Percentiles rank a stretch among this genome's conserved stretches.
These are phyloP conservation scores for Chlorella ohadii DNA, from an alignment of 139 green algal species.

Conservation along the genomic window DNA sequence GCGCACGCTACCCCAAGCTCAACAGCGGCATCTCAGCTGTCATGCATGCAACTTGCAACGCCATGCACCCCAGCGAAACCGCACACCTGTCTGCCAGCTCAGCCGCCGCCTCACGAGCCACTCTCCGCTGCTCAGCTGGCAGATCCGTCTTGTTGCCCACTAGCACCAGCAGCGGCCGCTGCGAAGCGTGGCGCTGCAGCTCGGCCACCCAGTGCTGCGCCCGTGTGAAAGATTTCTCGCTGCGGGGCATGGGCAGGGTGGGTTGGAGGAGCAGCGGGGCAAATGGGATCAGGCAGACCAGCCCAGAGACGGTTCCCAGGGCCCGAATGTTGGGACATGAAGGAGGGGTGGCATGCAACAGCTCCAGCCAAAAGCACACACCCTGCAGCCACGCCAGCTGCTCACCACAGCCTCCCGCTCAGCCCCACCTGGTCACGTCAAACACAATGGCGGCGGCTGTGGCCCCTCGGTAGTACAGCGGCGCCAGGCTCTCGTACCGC, in stretches of 20 bases:
- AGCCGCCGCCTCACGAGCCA: constrained; percentile 49
- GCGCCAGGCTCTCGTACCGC: constrained; percentile 95
- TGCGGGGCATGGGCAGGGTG: no score
- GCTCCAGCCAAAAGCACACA: no score
- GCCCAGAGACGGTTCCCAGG: no score
- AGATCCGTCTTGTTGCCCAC: constrained; percentile 97
- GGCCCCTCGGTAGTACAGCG: constrained; percentile 98
- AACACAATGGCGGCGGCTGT: constrained; percentile 94
- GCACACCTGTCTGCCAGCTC: constrained; percentile 86
- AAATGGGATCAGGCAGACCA: no score
- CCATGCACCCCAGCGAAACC: constrained; percentile 31
- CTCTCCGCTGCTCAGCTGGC: constrained; percentile 55
- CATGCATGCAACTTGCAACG: background rate
- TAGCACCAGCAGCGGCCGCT: constrained; percentile 93
- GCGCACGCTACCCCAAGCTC: no score
- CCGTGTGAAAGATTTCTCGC: constrained; percentile 28
- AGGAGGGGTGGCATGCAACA: no score
- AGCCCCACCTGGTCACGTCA: constrained; percentile 65
- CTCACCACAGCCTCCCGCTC: no score
- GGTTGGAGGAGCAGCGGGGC: no score
- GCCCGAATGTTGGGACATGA: no score
- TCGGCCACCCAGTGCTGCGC: constrained; percentile 90
- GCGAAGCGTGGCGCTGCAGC: constrained; percentile 82
- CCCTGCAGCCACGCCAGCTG: no score
- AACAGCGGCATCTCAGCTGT: no score